phyloP scores from a whole-genome alignment of 2,329 filamentous ascomycete genomes.

The Penicillium sp. region DNA sequence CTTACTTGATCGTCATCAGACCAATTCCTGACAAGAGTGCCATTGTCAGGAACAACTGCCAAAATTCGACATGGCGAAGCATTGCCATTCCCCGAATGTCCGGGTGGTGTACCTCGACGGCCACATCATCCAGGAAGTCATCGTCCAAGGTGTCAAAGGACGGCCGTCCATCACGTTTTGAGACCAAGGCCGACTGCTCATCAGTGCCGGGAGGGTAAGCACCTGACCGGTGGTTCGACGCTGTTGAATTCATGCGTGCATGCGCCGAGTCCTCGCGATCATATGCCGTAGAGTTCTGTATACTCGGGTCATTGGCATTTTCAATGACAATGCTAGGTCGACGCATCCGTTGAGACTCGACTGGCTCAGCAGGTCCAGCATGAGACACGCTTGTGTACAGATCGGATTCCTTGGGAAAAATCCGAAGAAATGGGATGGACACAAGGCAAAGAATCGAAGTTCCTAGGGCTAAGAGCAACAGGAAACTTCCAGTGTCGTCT shows the following conservation, averaged over 20 bases:
- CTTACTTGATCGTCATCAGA: conserved; percentile 87
- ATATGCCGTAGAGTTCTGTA: conserved; percentile 31
- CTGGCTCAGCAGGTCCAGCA: conserved; percentile 26
- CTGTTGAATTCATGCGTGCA: conserved; percentile 28
- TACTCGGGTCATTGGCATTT: conserved; percentile 26
- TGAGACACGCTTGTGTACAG: conserved; percentile 40
- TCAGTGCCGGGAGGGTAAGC: conserved; percentile 46
- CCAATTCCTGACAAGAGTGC: conserved; percentile 88
- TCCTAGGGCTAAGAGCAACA: conserved; percentile 72
- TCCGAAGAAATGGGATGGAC: conserved; percentile 78
- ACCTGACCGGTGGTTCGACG: conserved; percentile 22
- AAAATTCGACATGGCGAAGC: conserved; percentile 70
- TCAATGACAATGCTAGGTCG: conserved; percentile 25
- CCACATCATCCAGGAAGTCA: conserved; percentile 53
- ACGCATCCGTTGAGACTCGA: conserved; percentile 30
- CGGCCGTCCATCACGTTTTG: conserved; percentile 47
- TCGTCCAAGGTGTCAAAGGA: conserved; percentile 49
- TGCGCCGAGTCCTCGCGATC: conserved; percentile 24
- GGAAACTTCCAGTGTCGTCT: conserved; percentile 72
- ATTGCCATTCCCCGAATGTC: conserved; percentile 83
- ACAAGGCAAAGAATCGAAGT: conserved; percentile 69
- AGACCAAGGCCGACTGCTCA: conserved; percentile 78
- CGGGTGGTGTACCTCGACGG: conserved; percentile 70
- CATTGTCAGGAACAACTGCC: conserved; percentile 83
- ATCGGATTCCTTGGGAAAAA: conserved; percentile 50